Percentiles rank a stretch among this genome's conserved stretches.
These are phyloP conservation scores for Aspergillus sp. DNA, from an alignment of 2,329 filamentous ascomycete genomes.

Conservation along the genomic window DNA sequence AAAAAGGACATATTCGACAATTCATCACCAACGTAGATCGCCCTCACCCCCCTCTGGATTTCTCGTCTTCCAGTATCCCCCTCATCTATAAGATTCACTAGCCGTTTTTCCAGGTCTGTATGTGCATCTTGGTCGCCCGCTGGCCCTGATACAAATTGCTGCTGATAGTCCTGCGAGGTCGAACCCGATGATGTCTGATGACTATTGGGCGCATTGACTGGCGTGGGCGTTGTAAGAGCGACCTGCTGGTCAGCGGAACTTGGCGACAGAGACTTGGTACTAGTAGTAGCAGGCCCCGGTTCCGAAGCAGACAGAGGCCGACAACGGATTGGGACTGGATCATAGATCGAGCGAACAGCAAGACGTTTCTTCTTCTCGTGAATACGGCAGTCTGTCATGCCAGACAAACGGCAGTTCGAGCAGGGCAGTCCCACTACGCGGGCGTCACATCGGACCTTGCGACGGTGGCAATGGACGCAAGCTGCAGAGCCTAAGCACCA, in stretches of 20 bases:
- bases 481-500: constrained; percentile 31
- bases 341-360: constrained; percentile 32
- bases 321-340: constrained; percentile 42
- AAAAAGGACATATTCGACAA: constrained; percentile 50
- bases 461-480: constrained; percentile 43
- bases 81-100: constrained; percentile 46
- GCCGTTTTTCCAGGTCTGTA: constrained; percentile 37
- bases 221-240: constrained; percentile 6
- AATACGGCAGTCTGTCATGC: constrained; percentile 38
- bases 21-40: constrained; percentile 49
- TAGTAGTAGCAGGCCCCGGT: constrained; percentile 15
- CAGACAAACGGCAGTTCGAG: constrained; percentile 40
- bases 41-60: constrained; percentile 42
- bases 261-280: constrained; percentile 14
- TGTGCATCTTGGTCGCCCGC: constrained; percentile 33
- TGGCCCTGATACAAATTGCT: constrained; percentile 18
- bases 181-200: constrained; percentile 13
- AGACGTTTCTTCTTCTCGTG: constrained; percentile 46
- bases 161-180: constrained; percentile 16
- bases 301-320: constrained; percentile 23
- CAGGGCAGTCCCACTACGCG: constrained; percentile 41
- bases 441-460: constrained; percentile 47
- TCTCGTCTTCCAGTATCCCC: constrained; percentile 39
- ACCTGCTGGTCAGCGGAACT: constrained; percentile 8
- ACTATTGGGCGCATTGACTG: neutral